These are phyloP conservation scores for Clonostachys sp. DNA, from an alignment of 2,329 filamentous ascomycete genomes.

Conservation along the genomic window DNA sequence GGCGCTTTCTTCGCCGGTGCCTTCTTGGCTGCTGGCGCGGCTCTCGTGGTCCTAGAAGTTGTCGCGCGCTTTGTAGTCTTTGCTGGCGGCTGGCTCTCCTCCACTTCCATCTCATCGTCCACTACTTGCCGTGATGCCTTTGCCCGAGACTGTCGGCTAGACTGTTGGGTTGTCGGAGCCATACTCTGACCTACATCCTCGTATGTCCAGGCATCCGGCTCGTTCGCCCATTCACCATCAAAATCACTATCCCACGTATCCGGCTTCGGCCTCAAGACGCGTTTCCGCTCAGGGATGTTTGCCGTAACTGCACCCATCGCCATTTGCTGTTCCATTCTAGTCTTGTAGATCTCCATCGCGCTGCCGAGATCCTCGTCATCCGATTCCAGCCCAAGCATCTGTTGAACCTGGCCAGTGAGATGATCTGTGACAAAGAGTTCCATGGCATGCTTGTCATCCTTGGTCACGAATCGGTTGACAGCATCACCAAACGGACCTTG, in stretches of 20 bases:
- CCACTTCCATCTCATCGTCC: slow-evolving; percentile 28
- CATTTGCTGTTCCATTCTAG: slow-evolving; percentile 67
- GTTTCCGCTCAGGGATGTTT: slow-evolving; percentile 24
- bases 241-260: slow-evolving; percentile 84
- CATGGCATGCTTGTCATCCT: slow-evolving; percentile 93
- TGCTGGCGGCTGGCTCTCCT: slow-evolving; percentile 29
- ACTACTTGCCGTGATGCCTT: slow-evolving; percentile 8
- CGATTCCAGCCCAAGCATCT: slow-evolving; percentile 61
- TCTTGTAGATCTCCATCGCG: slow-evolving; percentile 70
- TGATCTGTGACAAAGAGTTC: slow-evolving; percentile 73
- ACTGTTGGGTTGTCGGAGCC: slow-evolving; percentile 3
- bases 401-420: slow-evolving; percentile 64
- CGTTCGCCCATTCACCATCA: slow-evolving; percentile 81
- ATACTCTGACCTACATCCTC: slow-evolving; percentile 12
- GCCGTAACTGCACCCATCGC: slow-evolving; percentile 46
- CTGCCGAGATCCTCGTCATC: slow-evolving; percentile 63
- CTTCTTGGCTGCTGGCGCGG: slow-evolving; percentile 28
- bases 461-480: slow-evolving; percentile 87
- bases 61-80: slow-evolving; percentile 21
- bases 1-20: slow-evolving; percentile 41
- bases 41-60: slow-evolving; percentile 16
- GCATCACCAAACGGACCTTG: slow-evolving; percentile 92
- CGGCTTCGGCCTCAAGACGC: slow-evolving; percentile 67
- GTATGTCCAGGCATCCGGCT: slow-evolving; percentile 53
- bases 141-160: slow-evolving; percentile 5